Base-by-base conservation (phyloP, 169 alveolate species). In the Plasmodium ovale region DNA sequence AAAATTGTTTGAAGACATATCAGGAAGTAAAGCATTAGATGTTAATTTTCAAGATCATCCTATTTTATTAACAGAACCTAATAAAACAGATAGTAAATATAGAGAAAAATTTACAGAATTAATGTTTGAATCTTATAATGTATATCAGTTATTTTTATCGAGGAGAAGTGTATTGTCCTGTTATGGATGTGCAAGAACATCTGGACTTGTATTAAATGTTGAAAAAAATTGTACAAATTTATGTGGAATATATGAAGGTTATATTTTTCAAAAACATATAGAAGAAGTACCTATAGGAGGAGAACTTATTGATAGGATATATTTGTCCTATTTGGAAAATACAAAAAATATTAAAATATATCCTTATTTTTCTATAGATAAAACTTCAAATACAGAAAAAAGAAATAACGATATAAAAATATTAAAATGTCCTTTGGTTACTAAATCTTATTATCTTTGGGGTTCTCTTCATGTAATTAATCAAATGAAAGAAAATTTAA, bases 201-300 rank as follows among this genome's bases (percentile, higher is more conserved):
- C 95, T 37, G 95, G 92, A 12, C 67, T 91, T 16, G 95, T 93
- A 9, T 92, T 93, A 21, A 90, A 92, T 71, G 93, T 93, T n/a
- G 96, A 94, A 54, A 93, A 92, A 60, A 72, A 94, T 42, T 93
- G 95, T 60, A 91, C 93, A 12, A 93, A 88, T 44, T 87, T 93
- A 35, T 51, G 95, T 25, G 94, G 93, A 27, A 92, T 93, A 6
- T 82, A 88, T 25, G 96, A 93, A 51, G 96, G 96, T 9, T 93
- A 62, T 72, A 89, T 91, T 6, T 56, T 91, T 72, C 96, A 91
- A 77, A 93, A 93, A 60, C 79, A 87, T 27, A 85, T 72, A n/a
- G 74, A 70, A 33, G 95, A 93, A 74, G 93, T 85, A 25, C 95
- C 96, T 21, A 87, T 92, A 70, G 96, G 95, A n/a, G 96, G 96